Evolutionary conservation across 2,329 filamentous ascomycete genomes (phyloP).

Genomic region (Coniochaeta prunicola): DNA sequence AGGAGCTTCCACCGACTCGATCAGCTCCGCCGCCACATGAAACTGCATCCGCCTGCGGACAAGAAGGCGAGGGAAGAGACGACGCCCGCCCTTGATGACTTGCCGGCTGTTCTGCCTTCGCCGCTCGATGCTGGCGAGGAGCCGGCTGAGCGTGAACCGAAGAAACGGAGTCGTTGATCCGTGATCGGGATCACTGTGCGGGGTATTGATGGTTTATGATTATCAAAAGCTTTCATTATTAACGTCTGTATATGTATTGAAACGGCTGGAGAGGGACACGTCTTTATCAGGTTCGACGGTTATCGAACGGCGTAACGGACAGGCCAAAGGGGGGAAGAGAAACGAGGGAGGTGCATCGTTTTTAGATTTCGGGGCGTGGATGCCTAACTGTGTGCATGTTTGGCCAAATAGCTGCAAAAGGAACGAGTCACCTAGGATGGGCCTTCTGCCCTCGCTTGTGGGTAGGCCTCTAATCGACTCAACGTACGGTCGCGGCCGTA

Average conservation of each 20-base stretch:
- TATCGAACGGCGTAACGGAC: neutral
- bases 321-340: neutral
- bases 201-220: neutral
- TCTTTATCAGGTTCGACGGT: neutral
- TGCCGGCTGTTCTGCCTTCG: neutral
- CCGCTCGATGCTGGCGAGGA: neutral
- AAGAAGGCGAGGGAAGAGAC: neutral
- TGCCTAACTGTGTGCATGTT: no score
- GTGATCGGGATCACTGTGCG: neutral
- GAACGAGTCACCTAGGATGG: no score
- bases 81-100: neutral
- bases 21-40: slow-evolving; percentile 50
- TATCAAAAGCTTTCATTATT: neutral
- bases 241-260: neutral
- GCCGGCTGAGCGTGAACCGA: neutral
- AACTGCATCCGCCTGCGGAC: slow-evolving; percentile 16
- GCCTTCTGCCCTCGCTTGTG: neutral
- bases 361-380: no score
- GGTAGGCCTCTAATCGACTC: neutral
- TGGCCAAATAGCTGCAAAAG: neutral
- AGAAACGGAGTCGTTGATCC: neutral
- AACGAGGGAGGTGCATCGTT: no score
- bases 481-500: no score
- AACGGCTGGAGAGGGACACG: neutral
- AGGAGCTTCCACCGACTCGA: slow-evolving; percentile 54